Percentiles rank a stretch among this genome's conserved stretches.
phyloP scores from a whole-genome alignment of 2,329 filamentous ascomycete species.

The Trichoderma asperellum region DNA sequence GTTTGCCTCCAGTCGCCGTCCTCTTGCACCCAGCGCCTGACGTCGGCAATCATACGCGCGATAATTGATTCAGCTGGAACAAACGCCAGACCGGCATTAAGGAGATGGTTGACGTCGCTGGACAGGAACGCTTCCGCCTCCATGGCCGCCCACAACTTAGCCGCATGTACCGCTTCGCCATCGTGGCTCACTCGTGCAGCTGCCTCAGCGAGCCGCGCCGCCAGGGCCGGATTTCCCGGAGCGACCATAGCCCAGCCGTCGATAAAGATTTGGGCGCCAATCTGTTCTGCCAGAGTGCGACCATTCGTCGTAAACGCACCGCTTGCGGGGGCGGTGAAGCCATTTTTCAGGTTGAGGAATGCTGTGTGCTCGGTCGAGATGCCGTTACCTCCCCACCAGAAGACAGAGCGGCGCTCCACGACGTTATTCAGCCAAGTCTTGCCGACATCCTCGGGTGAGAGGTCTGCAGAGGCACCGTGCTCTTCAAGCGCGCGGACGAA shows the following conservation, averaged over 20 bases:
- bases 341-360: conserved; percentile 44
- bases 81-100: conserved; percentile 38
- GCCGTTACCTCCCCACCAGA: conserved; percentile 47
- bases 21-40: conserved; percentile 34
- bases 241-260: conserved; percentile 44
- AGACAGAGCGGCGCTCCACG: conserved; percentile 36
- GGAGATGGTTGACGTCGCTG: conserved; percentile 39
- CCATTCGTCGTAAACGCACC: conserved; percentile 34
- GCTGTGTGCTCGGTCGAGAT: conserved; percentile 47
- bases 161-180: conserved; percentile 44
- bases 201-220: conserved; percentile 39
- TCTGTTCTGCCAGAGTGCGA: conserved; percentile 40
- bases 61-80: conserved; percentile 39
- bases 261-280: conserved; percentile 47
- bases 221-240: conserved; percentile 39
- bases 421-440: conserved; percentile 31
- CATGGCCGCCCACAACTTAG: conserved; percentile 46
- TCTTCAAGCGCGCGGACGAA: conserved; percentile 44
- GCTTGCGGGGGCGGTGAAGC: conserved; percentile 41
- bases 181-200: conserved; percentile 46
- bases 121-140: conserved; percentile 45
- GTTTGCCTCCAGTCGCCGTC: conserved; percentile 41
- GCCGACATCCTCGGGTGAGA: conserved; percentile 28
- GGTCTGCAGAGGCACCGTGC: conserved; percentile 30
- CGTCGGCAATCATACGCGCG: conserved; percentile 36